phyloP scores from a whole-genome alignment of 2,329 filamentous ascomycete genomes.

The Cordyceps fumosorosea region DNA sequence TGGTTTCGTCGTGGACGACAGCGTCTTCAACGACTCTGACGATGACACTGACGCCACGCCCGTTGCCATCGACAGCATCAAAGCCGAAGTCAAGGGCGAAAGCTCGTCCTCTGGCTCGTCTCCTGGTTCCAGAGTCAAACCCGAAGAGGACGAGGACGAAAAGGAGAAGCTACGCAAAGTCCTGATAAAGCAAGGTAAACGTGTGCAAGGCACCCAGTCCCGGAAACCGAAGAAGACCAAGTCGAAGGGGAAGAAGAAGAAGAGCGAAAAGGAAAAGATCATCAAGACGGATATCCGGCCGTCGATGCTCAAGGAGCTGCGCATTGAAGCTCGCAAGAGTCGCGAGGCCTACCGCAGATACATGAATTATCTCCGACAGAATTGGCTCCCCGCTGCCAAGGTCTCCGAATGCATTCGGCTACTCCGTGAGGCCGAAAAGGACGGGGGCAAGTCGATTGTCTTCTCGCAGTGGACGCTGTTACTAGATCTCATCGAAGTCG shows the following conservation, averaged over 20 bases:
- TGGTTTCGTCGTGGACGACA: slow-evolving; percentile 24
- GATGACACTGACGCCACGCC: slow-evolving; percentile 26
- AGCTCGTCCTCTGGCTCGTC: not conserved
- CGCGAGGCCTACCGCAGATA: slow-evolving; percentile 61
- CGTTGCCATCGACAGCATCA: slow-evolving; percentile 17
- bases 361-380: slow-evolving; percentile 58
- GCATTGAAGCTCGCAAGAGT: slow-evolving; percentile 59
- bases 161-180: slow-evolving; percentile 18
- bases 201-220: not conserved
- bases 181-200: slow-evolving; percentile 9
- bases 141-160: slow-evolving; percentile 22
- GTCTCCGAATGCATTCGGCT: slow-evolving; percentile 73
- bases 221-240: slow-evolving; percentile 17
- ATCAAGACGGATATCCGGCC: slow-evolving; percentile 41
- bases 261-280: slow-evolving; percentile 27
- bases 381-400: slow-evolving; percentile 74
- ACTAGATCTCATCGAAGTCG: slow-evolving; percentile 66
- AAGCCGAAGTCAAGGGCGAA: slow-evolving; percentile 18
- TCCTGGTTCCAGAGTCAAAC: slow-evolving; percentile 9
- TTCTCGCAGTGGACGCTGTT: slow-evolving; percentile 77
- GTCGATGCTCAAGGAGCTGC: slow-evolving; percentile 57
- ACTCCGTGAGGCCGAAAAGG: slow-evolving; percentile 57
- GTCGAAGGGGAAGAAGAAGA: slow-evolving; percentile 15
- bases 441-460: slow-evolving; percentile 62
- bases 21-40: slow-evolving; percentile 26